Percentiles rank a stretch among this genome's conserved stretches.
Conservation (phyloP, 1,284 basidiomycete genomes). For the Trametes pubescens region DNA sequence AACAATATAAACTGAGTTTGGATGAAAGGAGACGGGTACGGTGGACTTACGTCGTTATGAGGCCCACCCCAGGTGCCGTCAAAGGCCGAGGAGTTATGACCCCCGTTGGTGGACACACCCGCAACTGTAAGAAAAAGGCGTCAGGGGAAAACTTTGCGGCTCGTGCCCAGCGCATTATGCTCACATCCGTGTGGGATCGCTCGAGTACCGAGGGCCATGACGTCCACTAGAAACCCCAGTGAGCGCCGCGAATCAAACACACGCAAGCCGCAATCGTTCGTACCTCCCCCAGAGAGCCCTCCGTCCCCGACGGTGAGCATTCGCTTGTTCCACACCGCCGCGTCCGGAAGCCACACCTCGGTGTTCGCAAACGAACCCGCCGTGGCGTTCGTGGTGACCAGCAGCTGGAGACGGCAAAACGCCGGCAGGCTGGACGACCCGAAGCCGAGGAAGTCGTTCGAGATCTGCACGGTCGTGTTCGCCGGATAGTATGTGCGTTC, state of each 20-base stretch:
- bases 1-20: too few species aligned
- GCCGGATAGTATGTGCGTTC: conserved; percentile 26
- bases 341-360: conserved; percentile 36
- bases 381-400: conserved; percentile 35
- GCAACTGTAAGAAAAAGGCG: not conserved
- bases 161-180: too few species aligned
- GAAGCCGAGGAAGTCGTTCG: conserved; percentile 21
- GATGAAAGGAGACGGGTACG: too few species aligned
- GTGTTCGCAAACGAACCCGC: conserved; percentile 30
- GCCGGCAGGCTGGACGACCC: conserved; percentile 25
- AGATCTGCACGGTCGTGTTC: conserved; percentile 24
- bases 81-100: not conserved
- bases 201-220: too few species aligned
- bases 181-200: too few species aligned
- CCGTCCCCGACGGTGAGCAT: conserved; percentile 34
- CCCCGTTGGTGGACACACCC: not conserved
- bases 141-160: too few species aligned
- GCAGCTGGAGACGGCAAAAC: conserved; percentile 33
- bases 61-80: not conserved
- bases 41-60: not conserved
- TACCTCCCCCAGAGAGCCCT: conserved; percentile 30
- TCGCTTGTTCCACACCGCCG: conserved; percentile 31
- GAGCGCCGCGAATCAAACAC: too few species aligned
- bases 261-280: too few species aligned
- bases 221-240: too few species aligned